Conservation (phyloP, 306 rosid species). For the Malus sylvestris region DNA sequence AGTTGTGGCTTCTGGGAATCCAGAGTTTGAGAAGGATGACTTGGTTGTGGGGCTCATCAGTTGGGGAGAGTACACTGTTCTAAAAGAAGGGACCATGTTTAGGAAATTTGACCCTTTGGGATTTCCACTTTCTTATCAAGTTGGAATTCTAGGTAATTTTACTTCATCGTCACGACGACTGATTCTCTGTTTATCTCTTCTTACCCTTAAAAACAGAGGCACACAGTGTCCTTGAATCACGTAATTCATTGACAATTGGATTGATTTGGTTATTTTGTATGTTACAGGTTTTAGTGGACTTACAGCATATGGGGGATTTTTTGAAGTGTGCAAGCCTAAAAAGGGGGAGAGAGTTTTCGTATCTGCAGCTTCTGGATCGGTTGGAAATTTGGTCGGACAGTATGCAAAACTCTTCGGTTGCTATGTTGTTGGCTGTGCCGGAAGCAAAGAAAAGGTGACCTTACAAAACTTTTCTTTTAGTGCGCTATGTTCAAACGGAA, state of each 20-base stretch:
- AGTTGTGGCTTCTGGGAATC: slow-evolving; percentile 54
- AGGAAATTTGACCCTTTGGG: slow-evolving; percentile 49
- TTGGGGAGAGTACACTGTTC: slow-evolving; percentile 66
- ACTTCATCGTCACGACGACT: too few relatives aligned
- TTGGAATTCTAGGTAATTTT: slow-evolving; percentile 53
- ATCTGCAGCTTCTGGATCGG: slow-evolving; percentile 64
- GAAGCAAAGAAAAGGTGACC: slow-evolving; percentile 57
- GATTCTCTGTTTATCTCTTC: too few relatives aligned
- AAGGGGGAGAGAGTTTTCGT: slow-evolving; percentile 73
- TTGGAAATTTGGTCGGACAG: slow-evolving; percentile 67
- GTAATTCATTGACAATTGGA: too few relatives aligned
- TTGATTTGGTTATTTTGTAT: too few relatives aligned
- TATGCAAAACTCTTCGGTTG: slow-evolving; percentile 69
- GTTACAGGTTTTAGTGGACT: slow-evolving; percentile 52
- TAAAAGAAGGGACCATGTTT: slow-evolving; percentile 37
- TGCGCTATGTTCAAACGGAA: too few relatives aligned
- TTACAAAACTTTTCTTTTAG: neutral
- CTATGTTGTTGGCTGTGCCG: slow-evolving; percentile 74
- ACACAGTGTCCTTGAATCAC: too few relatives aligned
- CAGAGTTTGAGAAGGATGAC: slow-evolving; percentile 53
- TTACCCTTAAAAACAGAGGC: too few relatives aligned
- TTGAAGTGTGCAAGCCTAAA: slow-evolving; percentile 45
- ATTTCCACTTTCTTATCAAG: slow-evolving; percentile 51
- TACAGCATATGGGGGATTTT: slow-evolving; percentile 66
- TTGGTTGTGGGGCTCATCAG: slow-evolving; percentile 54